Evolutionary conservation across 306 rosid species (phyloP).

Genomic region (Sicyos edulis): DNA sequence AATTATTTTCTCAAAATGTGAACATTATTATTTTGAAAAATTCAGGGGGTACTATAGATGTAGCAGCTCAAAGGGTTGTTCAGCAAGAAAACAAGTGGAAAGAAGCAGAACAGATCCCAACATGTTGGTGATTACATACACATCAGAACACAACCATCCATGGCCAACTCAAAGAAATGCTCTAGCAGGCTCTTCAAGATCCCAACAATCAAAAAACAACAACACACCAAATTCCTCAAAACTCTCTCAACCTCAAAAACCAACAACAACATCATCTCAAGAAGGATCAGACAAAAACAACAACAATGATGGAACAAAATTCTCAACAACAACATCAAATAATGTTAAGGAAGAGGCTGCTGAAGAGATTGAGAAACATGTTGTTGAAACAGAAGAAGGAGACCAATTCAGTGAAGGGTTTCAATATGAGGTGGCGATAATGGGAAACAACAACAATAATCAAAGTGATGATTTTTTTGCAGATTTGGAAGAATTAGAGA

Average conservation of each 20-base stretch:
- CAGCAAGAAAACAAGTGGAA: slow-evolving; percentile 72
- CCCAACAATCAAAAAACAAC: slow-evolving; percentile 41
- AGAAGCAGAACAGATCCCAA: slow-evolving; percentile 62
- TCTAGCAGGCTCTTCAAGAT: slow-evolving; percentile 55
- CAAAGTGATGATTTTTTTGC: slow-evolving; percentile 52
- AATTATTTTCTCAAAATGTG: background rate
- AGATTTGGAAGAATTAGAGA: slow-evolving; percentile 51
- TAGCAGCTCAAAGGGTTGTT: slow-evolving; percentile 72
- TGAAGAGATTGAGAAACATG: slow-evolving; percentile 36
- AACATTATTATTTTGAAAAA: background rate
- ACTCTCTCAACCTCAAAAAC: slow-evolving; percentile 17
- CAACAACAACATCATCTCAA: slow-evolving; percentile 18
- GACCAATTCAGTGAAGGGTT: slow-evolving; percentile 30
- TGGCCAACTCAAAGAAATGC: slow-evolving; percentile 75
- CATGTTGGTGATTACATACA: slow-evolving; percentile 66
- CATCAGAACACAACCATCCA: slow-evolving; percentile 73
- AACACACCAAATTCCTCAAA: slow-evolving; percentile 21
- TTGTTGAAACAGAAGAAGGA: slow-evolving; percentile 41
- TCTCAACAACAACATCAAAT: background rate
- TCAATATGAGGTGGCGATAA: slow-evolving; percentile 15
- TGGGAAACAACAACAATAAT: slow-evolving; percentile 16
- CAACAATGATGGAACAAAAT: slow-evolving; percentile 17
- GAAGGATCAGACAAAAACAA: slow-evolving; percentile 2
- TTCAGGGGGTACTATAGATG: slow-evolving; percentile 67
- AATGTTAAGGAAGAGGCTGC: slow-evolving; percentile 41